A percentile compares a stretch with the other conserved stretches of the same genome.
Conservation (phyloP, 257 asterid species). For the Sherardia arvensis region DNA sequence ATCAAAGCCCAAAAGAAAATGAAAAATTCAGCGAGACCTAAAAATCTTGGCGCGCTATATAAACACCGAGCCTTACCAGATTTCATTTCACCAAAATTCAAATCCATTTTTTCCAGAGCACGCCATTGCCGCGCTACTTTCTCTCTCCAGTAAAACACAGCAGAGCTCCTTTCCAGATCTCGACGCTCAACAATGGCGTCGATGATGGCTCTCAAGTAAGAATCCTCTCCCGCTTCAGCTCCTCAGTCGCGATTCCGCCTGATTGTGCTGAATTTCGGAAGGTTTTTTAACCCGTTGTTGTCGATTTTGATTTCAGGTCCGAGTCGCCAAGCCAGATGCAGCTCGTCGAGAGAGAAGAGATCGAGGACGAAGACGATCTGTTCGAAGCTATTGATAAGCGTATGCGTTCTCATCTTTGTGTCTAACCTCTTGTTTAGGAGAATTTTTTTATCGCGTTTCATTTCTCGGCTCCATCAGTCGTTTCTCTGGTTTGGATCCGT, state of each 20-base stretch:
- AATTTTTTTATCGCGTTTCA: background rate
- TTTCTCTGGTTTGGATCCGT: background rate
- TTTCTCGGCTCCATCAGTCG: background rate
- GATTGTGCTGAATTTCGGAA: background rate
- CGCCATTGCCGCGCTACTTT: constrained; percentile 11
- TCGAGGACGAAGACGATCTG: constrained; percentile 89
- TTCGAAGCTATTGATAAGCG: constrained; percentile 97
- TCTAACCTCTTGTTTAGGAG: background rate
- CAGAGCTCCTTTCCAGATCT: background rate
- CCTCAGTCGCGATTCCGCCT: background rate
- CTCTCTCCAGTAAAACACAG: constrained; percentile 4
- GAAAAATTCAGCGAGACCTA: background rate
- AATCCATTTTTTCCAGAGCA: constrained; percentile 18
- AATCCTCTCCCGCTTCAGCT: constrained; percentile 5
- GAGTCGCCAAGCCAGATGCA: constrained; percentile 91
- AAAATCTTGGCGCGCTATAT: constrained; percentile 25
- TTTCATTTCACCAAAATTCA: constrained; percentile 12
- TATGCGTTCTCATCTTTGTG: constrained; percentile 4
- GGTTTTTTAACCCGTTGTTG: background rate
- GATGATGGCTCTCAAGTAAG: constrained; percentile 87
- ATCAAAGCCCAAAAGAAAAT: constrained; percentile 21
- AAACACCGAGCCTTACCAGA: background rate
- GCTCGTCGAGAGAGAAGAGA: constrained; percentile 77
- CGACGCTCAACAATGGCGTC: constrained; percentile 7
- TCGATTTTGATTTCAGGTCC: constrained; percentile 39